Evolutionary conservation across 179 eudicot genomes (phyloP).

Genomic region (Nepenthes alata): DNA sequence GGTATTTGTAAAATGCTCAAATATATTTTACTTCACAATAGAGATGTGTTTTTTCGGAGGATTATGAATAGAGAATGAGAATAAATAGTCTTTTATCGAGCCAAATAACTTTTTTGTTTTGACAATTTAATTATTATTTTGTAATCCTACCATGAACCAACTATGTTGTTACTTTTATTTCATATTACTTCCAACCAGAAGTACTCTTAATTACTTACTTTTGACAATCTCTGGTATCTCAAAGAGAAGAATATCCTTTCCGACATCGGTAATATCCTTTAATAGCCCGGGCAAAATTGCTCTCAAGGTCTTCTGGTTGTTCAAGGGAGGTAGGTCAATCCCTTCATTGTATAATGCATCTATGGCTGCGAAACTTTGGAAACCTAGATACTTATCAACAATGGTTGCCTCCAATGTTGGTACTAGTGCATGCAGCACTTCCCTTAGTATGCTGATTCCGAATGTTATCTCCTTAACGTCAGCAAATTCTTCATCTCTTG

Average conservation of each 20-base stretch:
- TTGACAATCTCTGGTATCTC: conserved; percentile 5
- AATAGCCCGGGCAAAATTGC: conserved; percentile 34
- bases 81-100: no score
- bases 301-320: conserved; percentile 7
- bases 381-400: conserved; percentile 31
- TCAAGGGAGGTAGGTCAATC: conserved; percentile 18
- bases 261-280: conserved; percentile 9
- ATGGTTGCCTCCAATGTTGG: conserved; percentile 37
- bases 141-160: no score
- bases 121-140: no score
- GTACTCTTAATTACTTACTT: conserved; percentile 3
- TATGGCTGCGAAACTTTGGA: conserved; percentile 44
- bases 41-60: no score
- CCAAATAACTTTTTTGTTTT: no score
- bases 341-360: conserved; percentile 54
- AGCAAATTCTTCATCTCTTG: conserved; percentile 68
- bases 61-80: no score
- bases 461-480: conserved; percentile 49
- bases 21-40: no score
- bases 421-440: conserved; percentile 42
- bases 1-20: no score
- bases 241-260: conserved; percentile 6
- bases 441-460: conserved; percentile 27
- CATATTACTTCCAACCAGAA: no score
- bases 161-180: no score